phyloP scores from a whole-genome alignment of 441 rosid species.

The Euphorbia schlechtendalii region DNA sequence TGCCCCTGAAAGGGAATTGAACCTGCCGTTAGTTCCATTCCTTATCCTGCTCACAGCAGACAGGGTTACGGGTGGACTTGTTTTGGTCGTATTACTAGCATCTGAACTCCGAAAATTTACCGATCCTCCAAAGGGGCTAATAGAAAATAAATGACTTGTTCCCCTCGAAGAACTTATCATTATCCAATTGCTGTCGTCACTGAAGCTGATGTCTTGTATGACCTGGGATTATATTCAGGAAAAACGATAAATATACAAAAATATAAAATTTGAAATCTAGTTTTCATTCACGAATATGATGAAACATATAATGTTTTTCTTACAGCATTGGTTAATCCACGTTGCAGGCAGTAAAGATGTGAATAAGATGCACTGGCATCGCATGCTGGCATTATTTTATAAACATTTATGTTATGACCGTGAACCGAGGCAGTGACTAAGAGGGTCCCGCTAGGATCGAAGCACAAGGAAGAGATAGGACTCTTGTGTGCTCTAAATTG shows the following conservation, averaged over 20 bases:
- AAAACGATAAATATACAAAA: neutral
- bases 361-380: slow-evolving; percentile 39
- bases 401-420: slow-evolving; percentile 87
- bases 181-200: slow-evolving; percentile 77
- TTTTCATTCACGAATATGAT: no score
- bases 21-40: slow-evolving; percentile 59
- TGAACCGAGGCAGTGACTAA: slow-evolving; percentile 88
- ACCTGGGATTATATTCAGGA: slow-evolving; percentile 43
- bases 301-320: slow-evolving; percentile 18
- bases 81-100: no score
- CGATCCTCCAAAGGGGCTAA: slow-evolving; percentile 58
- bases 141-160: slow-evolving; percentile 85
- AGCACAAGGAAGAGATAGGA: slow-evolving; percentile 80
- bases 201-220: slow-evolving; percentile 87
- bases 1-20: slow-evolving; percentile 55
- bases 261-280: no score
- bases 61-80: slow-evolving; percentile 58
- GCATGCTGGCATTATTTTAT: slow-evolving; percentile 59
- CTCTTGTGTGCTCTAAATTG: slow-evolving; percentile 94
- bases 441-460: slow-evolving; percentile 86
- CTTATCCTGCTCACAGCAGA: slow-evolving; percentile 76
- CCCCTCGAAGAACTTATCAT: slow-evolving; percentile 92
- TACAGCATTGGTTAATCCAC: slow-evolving; percentile 96
- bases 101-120: slow-evolving; percentile 31
- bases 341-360: slow-evolving; percentile 85